Evolutionary conservation across 768 basidiomycete genomes (phyloP), one percentile per base, ranked within the genome.

Genomic region (Leucogyrophana mollusca): DNA sequence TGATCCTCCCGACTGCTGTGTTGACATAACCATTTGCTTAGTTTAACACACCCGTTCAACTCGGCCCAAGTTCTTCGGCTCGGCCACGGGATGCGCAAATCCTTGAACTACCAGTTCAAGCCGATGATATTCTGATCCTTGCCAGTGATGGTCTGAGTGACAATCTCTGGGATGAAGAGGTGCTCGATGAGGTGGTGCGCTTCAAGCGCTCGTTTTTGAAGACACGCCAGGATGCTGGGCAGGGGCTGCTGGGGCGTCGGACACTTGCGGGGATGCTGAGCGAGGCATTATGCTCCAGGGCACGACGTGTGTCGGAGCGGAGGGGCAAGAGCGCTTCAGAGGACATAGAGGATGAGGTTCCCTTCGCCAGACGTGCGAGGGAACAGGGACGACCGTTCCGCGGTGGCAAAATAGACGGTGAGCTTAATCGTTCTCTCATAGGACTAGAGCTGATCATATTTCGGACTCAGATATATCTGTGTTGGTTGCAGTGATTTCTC

Each of bases 381-480:
- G 84, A 92, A 56, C 77, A 78, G 41, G 90, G 90, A 13, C 78
- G 79, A 57, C 64, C 64, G 27, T 93, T 90, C 62, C 70, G 72
- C 14, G 91, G 91, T 33, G 92, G 92, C 23, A 94, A 94, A 71
- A 78, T 79, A 41, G 91, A 94, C 68, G 91, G 90, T 89, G 49
- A 61, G 79, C 60, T 14, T 24, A 0, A 7, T 1, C 32, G 24
- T 13, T 27, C 18, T 18, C 35, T 45, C 4, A 0, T 8, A 0
- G 13, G 1, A 17, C 9, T 30, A 6, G 13, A 30, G 13, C 27
- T 30, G 27, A 30, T 30, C 3, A 6, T 13, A 8, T 35, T 38
- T 14, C 45, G 57, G 35, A 61, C 6, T 10, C 16, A 83, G 82
- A 85, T 65, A 85, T 85, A 42, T 81, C 82, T 2, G 83, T 85